Evolutionary conservation across 2,329 filamentous ascomycete genomes (phyloP), one percentile per base, ranked within the genome.

Genomic region (Alternaria sp.): DNA sequence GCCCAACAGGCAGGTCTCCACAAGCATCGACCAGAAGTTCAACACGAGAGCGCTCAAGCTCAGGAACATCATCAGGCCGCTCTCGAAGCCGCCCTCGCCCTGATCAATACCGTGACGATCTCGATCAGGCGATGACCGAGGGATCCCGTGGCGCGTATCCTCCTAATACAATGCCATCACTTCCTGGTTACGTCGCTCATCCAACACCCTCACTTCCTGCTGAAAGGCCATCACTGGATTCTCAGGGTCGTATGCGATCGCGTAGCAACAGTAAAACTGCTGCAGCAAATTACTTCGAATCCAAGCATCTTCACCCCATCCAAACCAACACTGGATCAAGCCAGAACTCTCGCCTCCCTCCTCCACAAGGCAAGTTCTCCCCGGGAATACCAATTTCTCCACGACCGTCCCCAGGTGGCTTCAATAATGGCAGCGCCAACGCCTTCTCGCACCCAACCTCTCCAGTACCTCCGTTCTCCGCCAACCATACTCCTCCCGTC

Each of bases 401-500:
- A 61, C 75, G 76, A 14, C 75, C 76, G 49, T 78, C 76, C 5
- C 76, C 76, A 53, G 72, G 75, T 8, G 71, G 69, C n/a, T 63
- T 54, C 54, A 76, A 80, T 43, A 82, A 80, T 54, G 67, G 72
- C 24, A 64, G 47, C 49, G 51, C 67, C 51, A 69, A 53, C 64
- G 70, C 44, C 62, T 79, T 61, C 76, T 67, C 71, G 11, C 63
- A 82, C 32, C 79, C 81, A 18, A 76, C 81, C 7, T 82, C 82
- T 5, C 82, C 81, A 18, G 75, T 80, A 36, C 78, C 82, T 46
- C 81, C 83, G 2, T 85, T 83, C 65, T 82, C 83, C 5, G 81
- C 82, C 34, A 84, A 81, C 59, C 80, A 84, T 30, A 87, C 86
- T 3, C 85, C 86, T 26, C 85, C 84, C 5, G 69, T 87, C 14